Base-by-base conservation (phyloP, 129 eudicot genomes). In the Flaveria sonorensis region DNA sequence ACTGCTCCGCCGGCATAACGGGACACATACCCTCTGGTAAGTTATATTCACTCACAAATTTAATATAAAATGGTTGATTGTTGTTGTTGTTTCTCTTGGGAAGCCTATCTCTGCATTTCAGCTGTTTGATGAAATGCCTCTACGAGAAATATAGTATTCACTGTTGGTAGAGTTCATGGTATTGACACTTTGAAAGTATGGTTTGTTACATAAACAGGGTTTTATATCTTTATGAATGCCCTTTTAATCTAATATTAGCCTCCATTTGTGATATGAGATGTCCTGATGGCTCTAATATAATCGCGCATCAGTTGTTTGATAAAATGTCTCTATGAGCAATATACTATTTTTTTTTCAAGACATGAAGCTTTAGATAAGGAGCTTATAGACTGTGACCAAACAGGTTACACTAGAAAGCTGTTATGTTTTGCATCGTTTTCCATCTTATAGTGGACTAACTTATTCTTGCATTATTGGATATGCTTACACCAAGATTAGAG, bases 121-220 rank as follows among this genome's bases (percentile, higher is more conserved):
- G 1, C 70, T 83, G 86, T 83, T 83, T 60, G 90, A 81, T 8
- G 76, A 83, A 83, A 86, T 80, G 87, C 70, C 85, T 68, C 72
- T 52, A 0, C 48, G 80, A 79, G 65, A 3, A 52, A 10, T 19
- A 46, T 19, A 46, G 26, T 68, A n/a, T 32, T 67, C 55, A 51
- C 0, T 16, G 2, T 18, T 6, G 10, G 15, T 57, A 36, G 59
- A 39, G 11, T 69, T 46, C 10, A 9, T 56, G n/a, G 3, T 12
- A 73, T 24, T 46, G 20, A 28, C 24, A 40, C 10, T 30, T 30
- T 3, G 36, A 30, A 30, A 30, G 6, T 30, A 30, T 30, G 36
- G 36, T 30, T 30, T 30, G 36, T 30, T 3, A 30, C 36, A 30
- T 30, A 30, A 30, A 0, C 36, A 30, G 36, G 36, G 4, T 30